phyloP scores from a whole-genome alignment of 495 filamentous ascomycete genomes.

The Entonaema liquescens region DNA sequence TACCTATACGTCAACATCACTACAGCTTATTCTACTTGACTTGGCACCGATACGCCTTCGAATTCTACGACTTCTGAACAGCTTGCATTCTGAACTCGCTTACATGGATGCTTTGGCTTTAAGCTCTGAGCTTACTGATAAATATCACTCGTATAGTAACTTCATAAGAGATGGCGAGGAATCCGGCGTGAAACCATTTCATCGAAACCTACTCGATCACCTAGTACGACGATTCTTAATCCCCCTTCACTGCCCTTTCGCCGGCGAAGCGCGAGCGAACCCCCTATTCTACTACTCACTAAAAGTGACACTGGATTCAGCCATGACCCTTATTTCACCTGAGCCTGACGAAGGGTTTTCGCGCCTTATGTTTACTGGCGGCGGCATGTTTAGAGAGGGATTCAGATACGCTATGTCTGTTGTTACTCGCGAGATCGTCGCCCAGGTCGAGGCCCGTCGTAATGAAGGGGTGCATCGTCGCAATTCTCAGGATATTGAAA shows the following conservation, averaged over 20 bases:
- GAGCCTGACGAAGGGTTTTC: conserved; percentile 52
- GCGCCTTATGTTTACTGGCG: conserved; percentile 52
- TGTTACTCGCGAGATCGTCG: conserved; percentile 53
- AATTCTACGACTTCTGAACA: conserved; percentile 60
- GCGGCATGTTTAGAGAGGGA: conserved; percentile 60
- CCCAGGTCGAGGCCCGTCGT: conserved; percentile 45
- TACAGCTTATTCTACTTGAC: conserved; percentile 60
- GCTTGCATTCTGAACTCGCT: conserved; percentile 55
- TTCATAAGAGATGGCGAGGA: conserved; percentile 29
- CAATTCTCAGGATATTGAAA: conserved; percentile 32
- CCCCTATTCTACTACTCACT: conserved; percentile 66
- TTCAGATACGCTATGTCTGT: conserved; percentile 47
- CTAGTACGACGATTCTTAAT: conserved; percentile 63
- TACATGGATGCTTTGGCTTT: conserved; percentile 62
- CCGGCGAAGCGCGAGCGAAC: conserved; percentile 56
- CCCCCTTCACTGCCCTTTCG: conserved; percentile 63
- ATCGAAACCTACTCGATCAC: conserved; percentile 49
- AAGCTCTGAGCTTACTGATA: conserved; percentile 51
- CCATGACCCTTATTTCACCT: conserved; percentile 59
- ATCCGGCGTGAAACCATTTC: conserved; percentile 41
- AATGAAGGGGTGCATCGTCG: conserved; percentile 43
- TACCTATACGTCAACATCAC: conserved; percentile 59
- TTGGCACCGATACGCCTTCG: conserved; percentile 59
- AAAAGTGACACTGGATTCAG: conserved; percentile 62
- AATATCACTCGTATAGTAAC: conserved; percentile 47